Base-by-base conservation (phyloP, 768 basidiomycete species). In the Boletus vermiculosoides region DNA sequence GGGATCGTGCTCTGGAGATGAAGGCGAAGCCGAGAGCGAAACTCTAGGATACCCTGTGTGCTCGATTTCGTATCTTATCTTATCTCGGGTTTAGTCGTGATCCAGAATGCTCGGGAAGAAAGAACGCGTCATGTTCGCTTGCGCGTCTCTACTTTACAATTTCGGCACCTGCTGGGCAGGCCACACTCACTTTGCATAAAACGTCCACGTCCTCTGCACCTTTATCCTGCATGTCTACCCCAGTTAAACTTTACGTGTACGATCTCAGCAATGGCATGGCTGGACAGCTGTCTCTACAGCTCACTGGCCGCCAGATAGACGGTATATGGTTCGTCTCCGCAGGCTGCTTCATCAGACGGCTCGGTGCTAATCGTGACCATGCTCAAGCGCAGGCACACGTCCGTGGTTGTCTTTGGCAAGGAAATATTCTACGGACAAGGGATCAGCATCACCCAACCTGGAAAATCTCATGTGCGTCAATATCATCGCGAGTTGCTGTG, bases 401-500 rank as follows among this genome's bases (percentile, higher is more conserved):
- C 92, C 16, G 81, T 98, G 22, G 94, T 97, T 45, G 86, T 88
- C 4, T 97, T 84, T 70, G 85, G 85, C 2, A 85, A 86, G 64
- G 95, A 98, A 67, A 75, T 92, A 30, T 96, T 91, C 65, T 98
- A 94, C 70, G 94, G 95, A 3, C 90, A 86, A 63, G 95, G 95
- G 2, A 94, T 98, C 55, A 73, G 66, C 47, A 81, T 81, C 23
- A 84, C 88, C 0, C 62, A 65, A 1, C 94, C 95, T 0, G 94
- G 94, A 15, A 78, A 76, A 62, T 94, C 94, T 3, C 92, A 94
- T 75, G 91, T 91, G 69, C 57, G 89, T 76, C 22, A 20, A 28
- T 31, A 5, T 30, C 18, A 12, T 34, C 12, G 12, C 3, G 15
- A 9, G 16, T 48, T 39, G 30, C 22, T 37, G 16, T 42, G 5